Conservation (phyloP, 805 yeast genomes). For the Brettanomyces sp. region DNA sequence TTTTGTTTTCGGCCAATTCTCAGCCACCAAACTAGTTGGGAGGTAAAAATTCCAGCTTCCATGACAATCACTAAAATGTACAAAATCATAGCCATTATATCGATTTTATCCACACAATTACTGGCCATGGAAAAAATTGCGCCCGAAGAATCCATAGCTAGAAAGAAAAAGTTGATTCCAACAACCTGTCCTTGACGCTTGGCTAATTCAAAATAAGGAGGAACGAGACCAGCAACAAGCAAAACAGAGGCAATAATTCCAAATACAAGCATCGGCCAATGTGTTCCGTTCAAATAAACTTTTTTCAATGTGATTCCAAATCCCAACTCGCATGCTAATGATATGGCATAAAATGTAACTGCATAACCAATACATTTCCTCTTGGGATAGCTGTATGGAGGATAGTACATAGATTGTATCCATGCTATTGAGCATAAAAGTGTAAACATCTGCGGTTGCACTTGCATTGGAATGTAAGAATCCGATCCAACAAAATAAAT, state of each 20-base stretch:
- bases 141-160: constrained; percentile 69
- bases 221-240: constrained; percentile 69
- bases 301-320: constrained; percentile 63
- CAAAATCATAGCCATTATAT: constrained; percentile 67
- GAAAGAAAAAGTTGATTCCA: constrained; percentile 79
- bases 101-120: constrained; percentile 51
- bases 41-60: constrained; percentile 68
- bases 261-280: constrained; percentile 74
- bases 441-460: constrained; percentile 84
- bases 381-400: constrained; percentile 43
- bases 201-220: constrained; percentile 80
- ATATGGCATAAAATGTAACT: constrained; percentile 29
- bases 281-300: constrained; percentile 29
- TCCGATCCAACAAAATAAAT: constrained; percentile 70
- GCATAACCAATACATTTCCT: constrained; percentile 29
- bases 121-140: constrained; percentile 66
- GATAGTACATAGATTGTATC: constrained; percentile 58
- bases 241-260: constrained; percentile 75
- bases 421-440: constrained; percentile 59
- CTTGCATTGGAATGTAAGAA: constrained; percentile 66
- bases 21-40: constrained; percentile 66
- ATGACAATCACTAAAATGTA: constrained; percentile 66
- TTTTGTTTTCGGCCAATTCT: constrained; percentile 22
- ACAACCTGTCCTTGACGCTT: constrained; percentile 78
- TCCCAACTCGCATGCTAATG: constrained; percentile 60